phyloP scores from a whole-genome alignment of 2,329 filamentous ascomycete genomes.

The Drechslerella stenobrocha region DNA sequence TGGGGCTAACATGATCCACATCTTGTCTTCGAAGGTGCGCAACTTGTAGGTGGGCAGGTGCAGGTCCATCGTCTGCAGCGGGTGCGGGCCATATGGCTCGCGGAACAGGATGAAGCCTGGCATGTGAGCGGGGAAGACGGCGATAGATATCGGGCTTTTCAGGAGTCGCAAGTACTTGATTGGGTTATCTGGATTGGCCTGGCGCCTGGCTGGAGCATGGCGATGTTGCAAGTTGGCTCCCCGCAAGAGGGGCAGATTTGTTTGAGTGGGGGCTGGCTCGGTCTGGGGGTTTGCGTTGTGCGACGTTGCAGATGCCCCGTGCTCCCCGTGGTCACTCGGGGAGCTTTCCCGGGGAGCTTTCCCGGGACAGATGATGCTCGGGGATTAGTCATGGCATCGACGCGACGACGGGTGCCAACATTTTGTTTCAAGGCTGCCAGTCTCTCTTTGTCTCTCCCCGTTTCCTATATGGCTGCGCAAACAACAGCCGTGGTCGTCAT shows the following conservation, averaged over 20 bases:
- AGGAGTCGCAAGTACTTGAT: slow-evolving; percentile 44
- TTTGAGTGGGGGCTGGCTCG: not conserved
- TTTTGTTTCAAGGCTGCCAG: too few relatives aligned
- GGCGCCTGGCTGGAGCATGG: not conserved
- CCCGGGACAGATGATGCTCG: not conserved
- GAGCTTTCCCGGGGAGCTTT: not conserved
- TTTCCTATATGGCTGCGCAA: too few relatives aligned
- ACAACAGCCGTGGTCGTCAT: too few relatives aligned
- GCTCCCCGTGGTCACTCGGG: not conserved
- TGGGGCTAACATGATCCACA: slow-evolving; percentile 47
- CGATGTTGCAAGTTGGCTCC: too few relatives aligned
- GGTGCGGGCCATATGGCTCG: slow-evolving; percentile 47
- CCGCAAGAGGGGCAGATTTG: slow-evolving; percentile 33
- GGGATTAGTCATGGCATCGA: not conserved
- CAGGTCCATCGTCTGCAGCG: slow-evolving; percentile 46
- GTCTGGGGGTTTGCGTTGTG: not conserved
- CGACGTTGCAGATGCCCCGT: not conserved
- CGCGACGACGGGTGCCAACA: not conserved
- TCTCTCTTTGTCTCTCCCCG: too few relatives aligned
- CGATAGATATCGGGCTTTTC: slow-evolving; percentile 9
- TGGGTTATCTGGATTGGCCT: slow-evolving; percentile 45
- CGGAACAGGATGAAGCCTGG: slow-evolving; percentile 49
- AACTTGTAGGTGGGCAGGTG: slow-evolving; percentile 46
- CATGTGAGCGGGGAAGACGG: slow-evolving; percentile 31
- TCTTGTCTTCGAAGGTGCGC: slow-evolving; percentile 42